phyloP scores from a whole-genome alignment of 495 filamentous ascomycete genomes.

The Lichina pygmaea region DNA sequence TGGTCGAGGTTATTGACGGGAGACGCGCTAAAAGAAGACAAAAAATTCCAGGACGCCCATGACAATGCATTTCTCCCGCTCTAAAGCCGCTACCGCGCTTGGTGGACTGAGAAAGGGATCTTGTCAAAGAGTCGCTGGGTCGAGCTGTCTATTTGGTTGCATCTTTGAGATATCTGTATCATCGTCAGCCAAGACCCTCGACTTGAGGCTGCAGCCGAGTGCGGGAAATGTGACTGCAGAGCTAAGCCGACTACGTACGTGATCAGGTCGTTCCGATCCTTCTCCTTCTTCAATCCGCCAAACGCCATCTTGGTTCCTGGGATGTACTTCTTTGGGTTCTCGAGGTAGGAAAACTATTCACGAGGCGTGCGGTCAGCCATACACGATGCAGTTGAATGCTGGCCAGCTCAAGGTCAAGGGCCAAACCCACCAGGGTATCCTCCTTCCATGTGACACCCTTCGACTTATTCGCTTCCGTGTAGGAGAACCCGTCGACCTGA shows the following conservation, averaged over 20 bases:
- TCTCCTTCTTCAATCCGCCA: conserved; percentile 97
- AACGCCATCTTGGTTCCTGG: conserved; percentile 99
- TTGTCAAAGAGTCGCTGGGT: no score
- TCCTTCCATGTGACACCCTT: conserved; percentile 80
- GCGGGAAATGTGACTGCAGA: not conserved
- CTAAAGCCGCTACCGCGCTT: no score
- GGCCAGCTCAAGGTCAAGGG: not conserved
- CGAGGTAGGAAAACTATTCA: conserved; percentile 53
- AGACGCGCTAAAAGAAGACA: no score
- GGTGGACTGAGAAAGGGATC: no score
- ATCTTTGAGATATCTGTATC: conserved; percentile 6
- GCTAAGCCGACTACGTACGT: conserved; percentile 38
- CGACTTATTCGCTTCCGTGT: conserved; percentile 97
- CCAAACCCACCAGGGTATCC: conserved; percentile 45
- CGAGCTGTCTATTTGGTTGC: conserved; percentile 9
- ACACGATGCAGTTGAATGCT: not conserved
- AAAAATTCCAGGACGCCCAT: no score
- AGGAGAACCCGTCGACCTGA: conserved; percentile 71
- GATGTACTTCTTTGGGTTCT: conserved; percentile 91
- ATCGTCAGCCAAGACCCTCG: not conserved
- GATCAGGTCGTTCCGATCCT: conserved; percentile 98
- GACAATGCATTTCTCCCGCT: no score
- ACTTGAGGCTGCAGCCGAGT: not conserved
- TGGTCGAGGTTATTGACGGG: no score
- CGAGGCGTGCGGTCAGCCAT: not conserved